Percentiles rank a stretch among this genome's conserved stretches.
Conservation (phyloP, 2,329 filamentous ascomycete species). For the Colletotrichum sp. region DNA sequence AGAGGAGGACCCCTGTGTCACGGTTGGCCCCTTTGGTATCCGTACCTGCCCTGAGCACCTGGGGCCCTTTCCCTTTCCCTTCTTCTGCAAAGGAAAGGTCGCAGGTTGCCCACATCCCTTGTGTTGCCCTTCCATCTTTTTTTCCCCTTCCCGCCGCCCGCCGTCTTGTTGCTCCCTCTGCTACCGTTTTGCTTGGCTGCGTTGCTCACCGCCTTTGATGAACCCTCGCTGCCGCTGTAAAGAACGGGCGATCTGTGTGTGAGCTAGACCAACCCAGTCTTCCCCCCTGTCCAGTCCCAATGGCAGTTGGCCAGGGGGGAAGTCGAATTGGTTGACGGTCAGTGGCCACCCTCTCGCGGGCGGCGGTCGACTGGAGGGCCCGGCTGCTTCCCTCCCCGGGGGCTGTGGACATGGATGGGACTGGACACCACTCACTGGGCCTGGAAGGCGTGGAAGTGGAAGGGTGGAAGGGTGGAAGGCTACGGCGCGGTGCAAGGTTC, state of each 20-base stretch:
- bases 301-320: background rate
- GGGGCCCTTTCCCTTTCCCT: background rate
- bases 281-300: background rate
- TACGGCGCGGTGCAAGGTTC: background rate
- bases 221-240: background rate
- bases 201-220: slow-evolving; percentile 16
- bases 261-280: background rate
- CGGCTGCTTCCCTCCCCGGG: background rate
- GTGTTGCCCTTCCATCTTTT: background rate
- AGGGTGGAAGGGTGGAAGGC: background rate
- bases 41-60: background rate
- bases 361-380: background rate
- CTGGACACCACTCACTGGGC: background rate
- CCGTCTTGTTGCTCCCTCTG: background rate
- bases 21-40: background rate
- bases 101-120: background rate
- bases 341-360: background rate
- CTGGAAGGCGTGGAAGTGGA: background rate
- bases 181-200: background rate
- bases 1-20: background rate
- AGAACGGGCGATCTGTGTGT: background rate
- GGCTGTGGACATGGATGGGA: background rate
- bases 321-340: background rate
- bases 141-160: slow-evolving; percentile 2
- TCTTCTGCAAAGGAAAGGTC: background rate